Evolutionary conservation across 805 yeast genomes (phyloP).

Genomic region (Wickerhamiella allomyrinae): DNA sequence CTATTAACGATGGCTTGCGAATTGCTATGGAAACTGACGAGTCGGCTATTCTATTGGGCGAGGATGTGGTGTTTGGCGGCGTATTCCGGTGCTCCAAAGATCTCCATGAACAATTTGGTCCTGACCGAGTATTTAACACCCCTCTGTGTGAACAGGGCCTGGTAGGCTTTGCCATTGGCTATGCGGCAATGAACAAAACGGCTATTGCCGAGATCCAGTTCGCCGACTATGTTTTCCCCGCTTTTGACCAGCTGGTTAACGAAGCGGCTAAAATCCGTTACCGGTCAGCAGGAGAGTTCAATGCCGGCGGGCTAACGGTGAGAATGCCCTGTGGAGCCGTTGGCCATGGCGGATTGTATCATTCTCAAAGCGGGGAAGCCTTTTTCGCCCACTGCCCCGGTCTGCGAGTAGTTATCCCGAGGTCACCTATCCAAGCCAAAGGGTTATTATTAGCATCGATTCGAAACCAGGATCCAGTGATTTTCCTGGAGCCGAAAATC

Average conservation of each 20-base stretch:
- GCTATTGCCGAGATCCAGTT: constrained; percentile 93
- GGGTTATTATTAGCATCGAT: constrained; percentile 83
- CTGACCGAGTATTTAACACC: constrained; percentile 73
- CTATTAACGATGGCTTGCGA: constrained; percentile 85
- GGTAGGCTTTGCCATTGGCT: constrained; percentile 77
- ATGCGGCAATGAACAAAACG: constrained; percentile 76
- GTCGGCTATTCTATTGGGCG: constrained; percentile 80
- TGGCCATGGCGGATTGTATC: constrained; percentile 95
- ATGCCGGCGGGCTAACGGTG: constrained; percentile 85
- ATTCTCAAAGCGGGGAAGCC: constrained; percentile 85
- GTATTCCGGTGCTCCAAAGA: constrained; percentile 90
- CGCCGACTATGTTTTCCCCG: constrained; percentile 92
- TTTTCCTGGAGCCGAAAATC: constrained; percentile 81
- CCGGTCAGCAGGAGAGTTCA: constrained; percentile 78
- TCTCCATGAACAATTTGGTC: constrained; percentile 75
- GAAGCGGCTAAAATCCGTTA: constrained; percentile 92
- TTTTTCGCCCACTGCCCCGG: constrained; percentile 95
- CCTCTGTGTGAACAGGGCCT: constrained; percentile 95
- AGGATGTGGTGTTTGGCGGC: constrained; percentile 94
- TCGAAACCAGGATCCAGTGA: constrained; percentile 90
- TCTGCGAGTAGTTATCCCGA: constrained; percentile 78
- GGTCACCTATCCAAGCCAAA: constrained; percentile 79
- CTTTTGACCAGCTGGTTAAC: constrained; percentile 87
- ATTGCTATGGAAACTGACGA: constrained; percentile 83
- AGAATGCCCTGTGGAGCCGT: constrained; percentile 97